Conservation (phyloP, 2,329 filamentous ascomycete genomes). For the Trichoderma harzianum region DNA sequence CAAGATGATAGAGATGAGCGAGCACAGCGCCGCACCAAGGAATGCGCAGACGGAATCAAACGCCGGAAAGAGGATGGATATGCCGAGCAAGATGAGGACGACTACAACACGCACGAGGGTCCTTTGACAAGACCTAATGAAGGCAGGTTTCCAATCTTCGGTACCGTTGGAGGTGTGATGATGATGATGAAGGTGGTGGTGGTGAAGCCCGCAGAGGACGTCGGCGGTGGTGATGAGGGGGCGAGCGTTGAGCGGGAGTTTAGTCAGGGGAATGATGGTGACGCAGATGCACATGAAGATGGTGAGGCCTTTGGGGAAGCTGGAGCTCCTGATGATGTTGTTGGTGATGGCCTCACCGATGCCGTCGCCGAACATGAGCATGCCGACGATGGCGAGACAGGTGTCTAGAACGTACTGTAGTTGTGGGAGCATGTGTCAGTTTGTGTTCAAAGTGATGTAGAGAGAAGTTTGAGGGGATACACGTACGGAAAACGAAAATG, state of each 20-base stretch:
- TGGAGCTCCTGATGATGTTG: slow-evolving; percentile 73
- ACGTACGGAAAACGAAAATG: slow-evolving; percentile 79
- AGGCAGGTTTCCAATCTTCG: slow-evolving; percentile 36
- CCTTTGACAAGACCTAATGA: slow-evolving; percentile 48
- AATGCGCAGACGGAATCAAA: slow-evolving; percentile 92
- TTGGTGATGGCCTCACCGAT: slow-evolving; percentile 86
- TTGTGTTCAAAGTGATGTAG: background rate
- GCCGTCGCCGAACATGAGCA: slow-evolving; percentile 92
- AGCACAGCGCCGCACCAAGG: slow-evolving; percentile 85
- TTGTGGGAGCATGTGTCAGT: background rate
- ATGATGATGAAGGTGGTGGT: slow-evolving; percentile 33
- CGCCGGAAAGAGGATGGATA: slow-evolving; percentile 67
- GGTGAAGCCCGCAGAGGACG: slow-evolving; percentile 71
- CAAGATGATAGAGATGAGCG: slow-evolving; percentile 88
- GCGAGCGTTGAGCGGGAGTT: slow-evolving; percentile 85
- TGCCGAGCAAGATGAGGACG: slow-evolving; percentile 68
- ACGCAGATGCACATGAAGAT: slow-evolving; percentile 81
- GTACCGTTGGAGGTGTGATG: slow-evolving; percentile 32
- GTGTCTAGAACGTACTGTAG: slow-evolving; percentile 72
- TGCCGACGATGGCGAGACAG: slow-evolving; percentile 75
- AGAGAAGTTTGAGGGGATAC: slow-evolving; percentile 5
- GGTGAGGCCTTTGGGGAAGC: slow-evolving; percentile 72
- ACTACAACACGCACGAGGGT: slow-evolving; percentile 63
- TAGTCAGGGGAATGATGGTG: slow-evolving; percentile 89
- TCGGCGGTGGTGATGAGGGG: slow-evolving; percentile 86